phyloP scores from a whole-genome alignment of 2,329 filamentous ascomycete genomes.

The Didymella sp. region DNA sequence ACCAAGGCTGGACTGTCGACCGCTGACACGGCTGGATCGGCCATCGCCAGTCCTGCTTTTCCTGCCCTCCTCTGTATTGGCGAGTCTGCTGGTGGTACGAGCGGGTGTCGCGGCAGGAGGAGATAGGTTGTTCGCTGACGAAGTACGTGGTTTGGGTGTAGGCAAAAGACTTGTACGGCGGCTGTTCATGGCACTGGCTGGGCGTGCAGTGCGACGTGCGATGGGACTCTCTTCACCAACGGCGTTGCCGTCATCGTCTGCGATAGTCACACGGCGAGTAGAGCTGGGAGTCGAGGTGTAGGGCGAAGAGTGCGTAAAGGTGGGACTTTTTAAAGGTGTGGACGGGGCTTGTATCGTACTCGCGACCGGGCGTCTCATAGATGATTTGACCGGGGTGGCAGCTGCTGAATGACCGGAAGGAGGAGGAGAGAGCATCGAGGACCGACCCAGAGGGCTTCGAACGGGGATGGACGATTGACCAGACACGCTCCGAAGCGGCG shows the following conservation, averaged over 20 bases:
- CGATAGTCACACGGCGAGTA: constrained; percentile 31
- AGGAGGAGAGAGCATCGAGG: constrained; percentile 37
- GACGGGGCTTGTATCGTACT: constrained; percentile 41
- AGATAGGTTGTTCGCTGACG: constrained; percentile 30
- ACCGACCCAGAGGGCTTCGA: constrained; percentile 44
- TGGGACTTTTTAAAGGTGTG: constrained; percentile 40
- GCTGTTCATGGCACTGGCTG: constrained; percentile 40
- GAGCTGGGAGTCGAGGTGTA: constrained; percentile 36
- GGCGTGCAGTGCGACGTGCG: constrained; percentile 34
- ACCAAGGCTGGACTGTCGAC: constrained; percentile 32
- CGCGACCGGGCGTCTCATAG: constrained; percentile 36
- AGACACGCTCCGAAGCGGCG: constrained; percentile 40
- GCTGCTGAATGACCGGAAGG: constrained; percentile 33
- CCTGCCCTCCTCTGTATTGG: constrained; percentile 33
- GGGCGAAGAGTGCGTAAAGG: constrained; percentile 19
- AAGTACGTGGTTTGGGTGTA: constrained; percentile 36
- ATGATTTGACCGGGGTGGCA: constrained; percentile 36
- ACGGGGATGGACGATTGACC: constrained; percentile 47
- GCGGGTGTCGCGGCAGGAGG: constrained; percentile 22
- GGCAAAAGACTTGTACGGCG: constrained; percentile 43
- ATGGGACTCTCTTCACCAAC: constrained; percentile 41
- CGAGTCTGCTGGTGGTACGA: constrained; percentile 34
- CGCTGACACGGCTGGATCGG: constrained; percentile 34
- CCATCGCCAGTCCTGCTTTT: constrained; percentile 32
- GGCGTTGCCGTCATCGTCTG: constrained; percentile 28